Evolutionary conservation across 352 stramenopile genomes (phyloP), one percentile per base, ranked within the genome.

Genomic region (Hyaloperonospora brassicae): DNA sequence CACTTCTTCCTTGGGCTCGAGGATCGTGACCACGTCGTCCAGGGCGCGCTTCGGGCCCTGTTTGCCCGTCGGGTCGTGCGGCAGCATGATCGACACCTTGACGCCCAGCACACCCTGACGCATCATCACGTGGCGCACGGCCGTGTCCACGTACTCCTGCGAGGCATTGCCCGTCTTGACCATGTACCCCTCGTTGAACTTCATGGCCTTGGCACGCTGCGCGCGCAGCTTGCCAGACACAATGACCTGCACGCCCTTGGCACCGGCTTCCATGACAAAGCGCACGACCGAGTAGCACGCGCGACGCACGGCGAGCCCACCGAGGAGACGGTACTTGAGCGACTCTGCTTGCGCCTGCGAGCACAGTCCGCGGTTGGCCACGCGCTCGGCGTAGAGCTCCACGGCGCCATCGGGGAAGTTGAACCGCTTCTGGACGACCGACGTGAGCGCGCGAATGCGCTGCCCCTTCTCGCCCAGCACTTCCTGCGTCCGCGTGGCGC

Each of bases 111-210:
- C 95, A 72, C 97, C 97, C 84, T 99, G 97, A 72, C 96, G 88
- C 96, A 99, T 99, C 40, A 98, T 76, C 41, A 99, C 96, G 89
- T 99, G 97, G 71, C 97, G 90, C 54, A 98, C 95, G 49, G 97
- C 97, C 61, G 81, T 89, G 84, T 99, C 96, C 53, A 98, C 97
- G 89, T 99, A 99, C 57, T 99, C 96, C 62, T 88, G 75, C 70
- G 91, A 95, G 42, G 96, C 95, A 76, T 99, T 97, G 83, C 97
- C 97, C 30, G 95, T 98, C 89, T 99, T 99, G 84, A 99, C 98
- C 97, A 99, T 99, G 91, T 99, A 99, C 45, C 97, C 97, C 63
- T 99, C 96, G 69, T 97, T 97, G 83, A 99, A 99, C 84, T 99
- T 99, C 97, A 99, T 99, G 47, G 89, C 88, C 90, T 99, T 99